Evolutionary conservation across 257 asterid species (phyloP), one percentile per base, ranked within the genome.

Genomic region (Ajuga chamaepitys): DNA sequence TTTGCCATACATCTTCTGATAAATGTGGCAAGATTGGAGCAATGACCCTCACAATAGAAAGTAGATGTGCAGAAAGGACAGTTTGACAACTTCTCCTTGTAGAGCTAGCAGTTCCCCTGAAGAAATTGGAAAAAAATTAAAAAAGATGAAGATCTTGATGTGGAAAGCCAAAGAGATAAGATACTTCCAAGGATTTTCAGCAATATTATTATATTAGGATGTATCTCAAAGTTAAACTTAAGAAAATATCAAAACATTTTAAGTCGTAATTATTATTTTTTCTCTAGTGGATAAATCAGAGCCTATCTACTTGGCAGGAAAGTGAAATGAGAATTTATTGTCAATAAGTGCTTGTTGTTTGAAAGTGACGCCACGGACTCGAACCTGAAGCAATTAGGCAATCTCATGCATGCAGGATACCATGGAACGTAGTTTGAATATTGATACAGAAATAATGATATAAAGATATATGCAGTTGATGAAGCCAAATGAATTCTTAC

Each of bases 11-110:
- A 62, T 93, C 99, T 74, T 93, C 99, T 0, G 99, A 95, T 76
- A 93, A 79, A 85, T 93, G 99, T 2, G 99, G 99, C 71, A 93
- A 77, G 66, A 93, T 89, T 6, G 99, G 99, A 59, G 99, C 95
- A 64, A 93, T 70, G 61, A 86, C 80, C 70, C 95, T 86, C 46
- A 80, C 86, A 20, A 89, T 41, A 60, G 96, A 78, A 60, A 84
- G 85, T 46, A 93, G 65, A 66, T 89, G 99, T 50, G 82, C 88
- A 64, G 95, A 80, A 54, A 93, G 95, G 71, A 89, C 99, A 34
- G 95, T 93, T 77, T 93, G 99, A 40, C 99, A 93, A 77, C 95
- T 89, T 70, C 96, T 86, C 85, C 99, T 83, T 2, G 99, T 88
- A 60, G 82, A 70, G 84, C 97, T 93, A 53, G 69, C 24, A 70